These are phyloP conservation scores for Pezicula radicicola DNA, from an alignment of 2,329 filamentous ascomycete species.

Conservation along the genomic window DNA sequence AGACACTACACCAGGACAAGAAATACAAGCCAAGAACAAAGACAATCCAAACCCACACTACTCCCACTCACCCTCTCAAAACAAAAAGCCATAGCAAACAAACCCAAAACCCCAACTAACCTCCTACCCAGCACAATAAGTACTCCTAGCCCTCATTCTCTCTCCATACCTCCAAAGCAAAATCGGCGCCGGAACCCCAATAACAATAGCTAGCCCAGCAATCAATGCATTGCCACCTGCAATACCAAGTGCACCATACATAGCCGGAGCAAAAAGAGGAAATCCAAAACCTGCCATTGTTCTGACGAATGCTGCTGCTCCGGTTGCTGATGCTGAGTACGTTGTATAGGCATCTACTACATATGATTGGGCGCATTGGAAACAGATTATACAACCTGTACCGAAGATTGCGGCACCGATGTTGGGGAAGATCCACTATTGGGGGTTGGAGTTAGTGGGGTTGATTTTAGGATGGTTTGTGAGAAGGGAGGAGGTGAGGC, in stretches of 20 bases:
- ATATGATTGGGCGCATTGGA: slow-evolving; percentile 36
- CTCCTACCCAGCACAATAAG: too few species aligned
- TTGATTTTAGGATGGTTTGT: neutral
- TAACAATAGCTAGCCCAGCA: slow-evolving; percentile 38
- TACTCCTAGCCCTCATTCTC: slow-evolving; percentile 37
- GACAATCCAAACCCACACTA: too few species aligned
- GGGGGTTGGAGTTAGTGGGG: slow-evolving; percentile 1
- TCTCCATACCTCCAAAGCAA: slow-evolving; percentile 29
- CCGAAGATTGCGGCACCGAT: slow-evolving; percentile 49
- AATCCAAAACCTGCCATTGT: slow-evolving; percentile 24
- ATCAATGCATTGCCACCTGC: slow-evolving; percentile 43
- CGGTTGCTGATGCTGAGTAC: slow-evolving; percentile 43
- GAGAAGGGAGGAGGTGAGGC: neutral
- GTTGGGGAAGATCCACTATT: slow-evolving; percentile 54
- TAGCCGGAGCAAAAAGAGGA: slow-evolving; percentile 37
- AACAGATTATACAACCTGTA: slow-evolving; percentile 33
- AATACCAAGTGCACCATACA: slow-evolving; percentile 29
- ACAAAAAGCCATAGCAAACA: too few species aligned
- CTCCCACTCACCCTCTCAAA: too few species aligned
- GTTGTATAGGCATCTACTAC: slow-evolving; percentile 42
- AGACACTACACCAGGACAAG: too few species aligned
- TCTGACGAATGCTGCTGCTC: slow-evolving; percentile 29
- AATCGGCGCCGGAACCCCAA: slow-evolving; percentile 45
- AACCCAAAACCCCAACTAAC: too few species aligned
- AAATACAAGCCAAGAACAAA: too few species aligned